Evolutionary conservation across 306 rosid genomes (phyloP).

Genomic region (Casuarina equisetifolia): DNA sequence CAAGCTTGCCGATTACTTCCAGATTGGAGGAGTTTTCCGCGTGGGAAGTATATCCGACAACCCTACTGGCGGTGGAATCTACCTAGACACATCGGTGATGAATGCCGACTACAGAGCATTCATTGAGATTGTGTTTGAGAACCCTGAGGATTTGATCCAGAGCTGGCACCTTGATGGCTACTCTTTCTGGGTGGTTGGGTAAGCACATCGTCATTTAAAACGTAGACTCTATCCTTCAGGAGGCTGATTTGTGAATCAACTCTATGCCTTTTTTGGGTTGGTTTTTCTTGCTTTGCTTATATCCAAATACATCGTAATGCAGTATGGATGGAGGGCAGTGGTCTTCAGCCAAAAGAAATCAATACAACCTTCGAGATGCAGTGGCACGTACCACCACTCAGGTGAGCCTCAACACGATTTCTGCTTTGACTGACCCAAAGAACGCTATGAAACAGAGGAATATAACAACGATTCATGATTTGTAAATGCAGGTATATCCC

Average conservation of each 20-base stretch:
- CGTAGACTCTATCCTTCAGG: neutral
- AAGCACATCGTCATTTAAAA: constrained; percentile 11
- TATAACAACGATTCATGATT: constrained; percentile 4
- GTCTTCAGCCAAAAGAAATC: constrained; percentile 61
- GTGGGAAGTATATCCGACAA: constrained; percentile 76
- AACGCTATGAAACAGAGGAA: neutral
- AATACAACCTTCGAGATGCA: constrained; percentile 88
- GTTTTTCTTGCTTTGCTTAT: neutral
- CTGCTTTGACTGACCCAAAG: neutral
- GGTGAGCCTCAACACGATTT: constrained; percentile 39
- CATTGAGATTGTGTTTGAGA: constrained; percentile 86
- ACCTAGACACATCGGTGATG: constrained; percentile 84
- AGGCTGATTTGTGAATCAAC: constrained; percentile 4
- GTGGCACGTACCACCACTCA: constrained; percentile 87
- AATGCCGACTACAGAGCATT: constrained; percentile 78
- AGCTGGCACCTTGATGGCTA: constrained; percentile 94
- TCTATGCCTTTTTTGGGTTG: neutral
- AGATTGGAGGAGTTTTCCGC: constrained; percentile 73
- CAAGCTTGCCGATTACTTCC: constrained; percentile 87
- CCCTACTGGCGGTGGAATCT: constrained; percentile 84
- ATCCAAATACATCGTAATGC: constrained; percentile 12
- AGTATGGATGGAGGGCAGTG: constrained; percentile 98
- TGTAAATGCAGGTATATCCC: constrained; percentile 76
- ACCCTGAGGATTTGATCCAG: constrained; percentile 77
- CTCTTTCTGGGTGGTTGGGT: constrained; percentile 96